Evolutionary conservation across 371 early-diverging fungal species (phyloP).

Genomic region (Encephalitozoon cuniculi): DNA sequence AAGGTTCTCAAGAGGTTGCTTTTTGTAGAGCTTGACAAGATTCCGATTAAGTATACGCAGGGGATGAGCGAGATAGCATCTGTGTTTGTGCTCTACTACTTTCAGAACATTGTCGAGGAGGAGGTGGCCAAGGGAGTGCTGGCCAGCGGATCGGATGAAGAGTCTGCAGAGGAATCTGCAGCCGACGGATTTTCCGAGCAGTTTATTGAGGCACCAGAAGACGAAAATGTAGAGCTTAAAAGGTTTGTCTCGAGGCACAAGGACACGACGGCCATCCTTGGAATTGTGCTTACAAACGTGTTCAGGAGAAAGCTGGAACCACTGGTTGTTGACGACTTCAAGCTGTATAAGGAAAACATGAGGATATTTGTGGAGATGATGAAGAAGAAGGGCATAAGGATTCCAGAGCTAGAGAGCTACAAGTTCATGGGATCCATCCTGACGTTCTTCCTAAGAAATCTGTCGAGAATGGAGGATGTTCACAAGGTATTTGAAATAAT

Average conservation of each 20-base stretch:
- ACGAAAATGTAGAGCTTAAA: background rate
- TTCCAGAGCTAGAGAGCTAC: constrained; percentile 7
- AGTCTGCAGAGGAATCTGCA: background rate
- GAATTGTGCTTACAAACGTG: constrained; percentile 33
- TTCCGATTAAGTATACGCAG: constrained; percentile 48
- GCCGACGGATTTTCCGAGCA: background rate
- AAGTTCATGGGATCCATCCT: constrained; percentile 45
- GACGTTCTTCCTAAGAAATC: constrained; percentile 48
- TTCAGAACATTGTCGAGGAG: constrained; percentile 9
- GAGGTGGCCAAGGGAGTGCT: background rate
- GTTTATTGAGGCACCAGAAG: background rate
- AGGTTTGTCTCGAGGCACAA: background rate
- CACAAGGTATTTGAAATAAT: constrained; percentile 43
- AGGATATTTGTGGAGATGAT: constrained; percentile 51
- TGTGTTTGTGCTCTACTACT: constrained; percentile 46
- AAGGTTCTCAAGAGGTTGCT: constrained; percentile 31
- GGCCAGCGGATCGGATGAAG: background rate
- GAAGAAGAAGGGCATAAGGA: constrained; percentile 23
- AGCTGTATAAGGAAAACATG: constrained; percentile 39
- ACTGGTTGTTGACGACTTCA: constrained; percentile 39
- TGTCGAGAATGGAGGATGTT: constrained; percentile 32
- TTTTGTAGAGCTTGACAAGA: constrained; percentile 18
- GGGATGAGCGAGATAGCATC: constrained; percentile 56
- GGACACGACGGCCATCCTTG: background rate
- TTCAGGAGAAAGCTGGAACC: constrained; percentile 42